Evolutionary conservation across 768 basidiomycete genomes (phyloP).

Genomic region (Mycena amicta): DNA sequence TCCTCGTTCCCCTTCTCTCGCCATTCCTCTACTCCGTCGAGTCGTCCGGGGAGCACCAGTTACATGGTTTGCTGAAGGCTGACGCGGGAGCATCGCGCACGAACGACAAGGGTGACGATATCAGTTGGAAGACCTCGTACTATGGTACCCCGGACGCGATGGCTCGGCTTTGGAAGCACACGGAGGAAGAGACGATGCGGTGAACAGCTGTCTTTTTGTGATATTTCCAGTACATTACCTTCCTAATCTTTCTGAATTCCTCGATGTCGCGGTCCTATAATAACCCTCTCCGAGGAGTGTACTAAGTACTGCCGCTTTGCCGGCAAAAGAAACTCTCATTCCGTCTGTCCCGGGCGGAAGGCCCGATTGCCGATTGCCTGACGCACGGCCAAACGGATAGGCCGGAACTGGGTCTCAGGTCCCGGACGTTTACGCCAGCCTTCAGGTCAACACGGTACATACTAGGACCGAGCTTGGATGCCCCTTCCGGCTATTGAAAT

Average conservation of each 20-base stretch:
- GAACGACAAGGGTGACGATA: slow-evolving; percentile 11
- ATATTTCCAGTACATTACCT: background rate
- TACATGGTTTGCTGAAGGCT: slow-evolving; percentile 14
- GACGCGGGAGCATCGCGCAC: slow-evolving; percentile 12
- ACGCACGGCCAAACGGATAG: no score
- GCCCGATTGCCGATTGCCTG: no score
- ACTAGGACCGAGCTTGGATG: no score
- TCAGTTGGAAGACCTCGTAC: slow-evolving; percentile 7
- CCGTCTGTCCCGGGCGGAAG: no score
- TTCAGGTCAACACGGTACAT: no score
- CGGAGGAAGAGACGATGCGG: slow-evolving; percentile 13
- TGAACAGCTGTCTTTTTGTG: background rate
- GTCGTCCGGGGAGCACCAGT: slow-evolving; percentile 16
- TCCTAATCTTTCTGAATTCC: background rate
- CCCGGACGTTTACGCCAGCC: no score
- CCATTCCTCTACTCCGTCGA: slow-evolving; percentile 14
- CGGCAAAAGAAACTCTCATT: no score
- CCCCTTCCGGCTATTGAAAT: no score
- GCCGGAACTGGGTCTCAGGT: no score
- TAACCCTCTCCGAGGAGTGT: no score
- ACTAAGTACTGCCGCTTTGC: no score
- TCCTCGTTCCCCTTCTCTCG: slow-evolving; percentile 7
- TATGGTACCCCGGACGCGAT: slow-evolving; percentile 10
- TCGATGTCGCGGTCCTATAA: no score
- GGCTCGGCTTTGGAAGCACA: slow-evolving; percentile 17